phyloP scores from a whole-genome alignment of 2,329 filamentous ascomycete species.

The Canariomyces notabilis region DNA sequence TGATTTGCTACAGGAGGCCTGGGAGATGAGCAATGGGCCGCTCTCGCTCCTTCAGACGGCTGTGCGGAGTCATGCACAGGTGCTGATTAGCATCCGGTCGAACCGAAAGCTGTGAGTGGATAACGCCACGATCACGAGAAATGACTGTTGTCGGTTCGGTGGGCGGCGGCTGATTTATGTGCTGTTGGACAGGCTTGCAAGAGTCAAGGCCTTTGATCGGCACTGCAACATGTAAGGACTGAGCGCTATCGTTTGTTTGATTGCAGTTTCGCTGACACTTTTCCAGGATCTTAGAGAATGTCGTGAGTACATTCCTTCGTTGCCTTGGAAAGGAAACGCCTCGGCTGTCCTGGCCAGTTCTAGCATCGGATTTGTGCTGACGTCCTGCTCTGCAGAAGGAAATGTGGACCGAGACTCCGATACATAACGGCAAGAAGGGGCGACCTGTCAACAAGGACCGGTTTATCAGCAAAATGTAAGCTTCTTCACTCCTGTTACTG shows the following conservation, averaged over 20 bases:
- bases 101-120: slow-evolving; percentile 78
- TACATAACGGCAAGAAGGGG: slow-evolving; percentile 82
- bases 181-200: slow-evolving; percentile 53
- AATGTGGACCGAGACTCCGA: slow-evolving; percentile 98
- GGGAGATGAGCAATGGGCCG: slow-evolving; percentile 57
- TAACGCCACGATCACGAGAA: too few species aligned
- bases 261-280: slow-evolving; percentile 6
- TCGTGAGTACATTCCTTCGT: slow-evolving; percentile 18
- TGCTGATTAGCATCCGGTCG: slow-evolving; percentile 95
- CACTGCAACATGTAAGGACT: slow-evolving; percentile 83
- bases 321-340: too few species aligned
- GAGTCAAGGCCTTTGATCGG: slow-evolving; percentile 96
- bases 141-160: neutral
- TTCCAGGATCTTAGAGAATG: slow-evolving; percentile 31
- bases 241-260: neutral
- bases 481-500: neutral
- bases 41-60: slow-evolving; percentile 95
- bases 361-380: slow-evolving; percentile 5
- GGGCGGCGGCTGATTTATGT: slow-evolving; percentile 5
- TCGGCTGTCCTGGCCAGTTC: neutral
- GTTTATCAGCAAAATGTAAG: slow-evolving; percentile 28
- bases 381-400: slow-evolving; percentile 54
- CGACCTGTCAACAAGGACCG: slow-evolving; percentile 93
- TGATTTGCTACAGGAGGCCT: slow-evolving; percentile 14
- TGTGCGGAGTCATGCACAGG: slow-evolving; percentile 88